Conservation (phyloP, 371 early-diverging fungal genomes). For the Mortierella sp. region DNA sequence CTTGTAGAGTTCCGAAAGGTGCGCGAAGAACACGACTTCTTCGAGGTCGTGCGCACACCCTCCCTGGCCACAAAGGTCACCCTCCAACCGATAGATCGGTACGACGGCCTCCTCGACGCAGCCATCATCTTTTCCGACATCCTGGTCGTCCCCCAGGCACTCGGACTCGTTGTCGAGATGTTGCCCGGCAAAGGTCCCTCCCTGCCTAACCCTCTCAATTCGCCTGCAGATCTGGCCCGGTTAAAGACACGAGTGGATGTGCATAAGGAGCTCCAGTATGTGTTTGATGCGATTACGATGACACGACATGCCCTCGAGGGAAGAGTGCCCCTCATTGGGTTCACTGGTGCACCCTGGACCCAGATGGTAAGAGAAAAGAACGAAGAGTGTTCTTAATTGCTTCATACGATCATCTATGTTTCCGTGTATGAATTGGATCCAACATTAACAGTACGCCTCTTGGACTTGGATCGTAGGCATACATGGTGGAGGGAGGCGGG, state of each 20-base stretch:
- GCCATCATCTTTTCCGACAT: conserved; percentile 99
- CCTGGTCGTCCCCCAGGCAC: conserved; percentile 96
- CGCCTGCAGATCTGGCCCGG: conserved; percentile 80
- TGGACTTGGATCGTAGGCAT: conserved; percentile 74
- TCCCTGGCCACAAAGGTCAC: conserved; percentile 94
- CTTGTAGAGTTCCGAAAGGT: conserved; percentile 92
- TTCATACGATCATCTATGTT: not conserved
- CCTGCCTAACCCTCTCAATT: conserved; percentile 86
- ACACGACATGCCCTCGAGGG: conserved; percentile 89
- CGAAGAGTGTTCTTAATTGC: not conserved
- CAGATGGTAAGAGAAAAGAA: conserved; percentile 69
- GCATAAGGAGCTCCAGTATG: conserved; percentile 84
- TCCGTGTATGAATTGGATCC: not conserved
- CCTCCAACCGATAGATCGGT: conserved; percentile 96
- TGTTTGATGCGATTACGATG: conserved; percentile 94
- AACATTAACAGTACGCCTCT: no score
- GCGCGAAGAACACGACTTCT: conserved; percentile 91
- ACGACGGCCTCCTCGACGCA: conserved; percentile 91
- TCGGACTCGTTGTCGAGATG: conserved; percentile 96
- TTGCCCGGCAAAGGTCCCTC: conserved; percentile 92
- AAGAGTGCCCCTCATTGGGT: conserved; percentile 94
- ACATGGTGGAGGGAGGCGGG: conserved; percentile 98
- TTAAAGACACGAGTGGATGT: conserved; percentile 78
- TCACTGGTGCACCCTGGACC: conserved; percentile 98
- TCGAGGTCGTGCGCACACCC: conserved; percentile 93